Percentiles rank a stretch among this genome's conserved stretches.
Evolutionary conservation across 768 basidiomycete genomes (phyloP).

Genomic region (Leccinum aurantiacum): DNA sequence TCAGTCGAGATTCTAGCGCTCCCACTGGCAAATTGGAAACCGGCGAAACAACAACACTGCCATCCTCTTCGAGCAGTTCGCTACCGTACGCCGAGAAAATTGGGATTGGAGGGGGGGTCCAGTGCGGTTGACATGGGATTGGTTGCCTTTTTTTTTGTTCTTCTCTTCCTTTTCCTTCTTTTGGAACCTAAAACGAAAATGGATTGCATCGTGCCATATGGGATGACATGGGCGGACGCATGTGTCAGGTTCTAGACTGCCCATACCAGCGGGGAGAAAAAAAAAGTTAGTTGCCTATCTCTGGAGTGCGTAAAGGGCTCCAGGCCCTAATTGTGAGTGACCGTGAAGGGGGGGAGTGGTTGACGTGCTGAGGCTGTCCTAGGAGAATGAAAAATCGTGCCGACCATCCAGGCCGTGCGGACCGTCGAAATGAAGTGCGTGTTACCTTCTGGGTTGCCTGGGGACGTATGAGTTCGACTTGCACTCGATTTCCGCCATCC

Average conservation of each 20-base stretch:
- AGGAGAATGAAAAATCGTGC: constrained; percentile 15
- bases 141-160: not conserved
- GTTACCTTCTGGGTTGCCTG: constrained; percentile 12
- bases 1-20: constrained; percentile 33
- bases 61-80: constrained; percentile 20
- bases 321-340: constrained; percentile 3
- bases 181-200: constrained; percentile 1
- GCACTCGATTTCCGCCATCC: constrained; percentile 21
- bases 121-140: constrained; percentile 10
- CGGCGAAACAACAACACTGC: constrained; percentile 9
- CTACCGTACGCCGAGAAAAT: constrained; percentile 11
- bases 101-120: constrained; percentile 1
- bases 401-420: not conserved
- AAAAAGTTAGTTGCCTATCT: constrained; percentile 3
- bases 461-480: constrained; percentile 8
- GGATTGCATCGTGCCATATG: constrained; percentile 10
- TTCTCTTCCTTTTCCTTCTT: not conserved
- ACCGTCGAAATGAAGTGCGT: not conserved
- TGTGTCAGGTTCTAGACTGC: constrained; percentile 17
- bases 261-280: constrained; percentile 8
- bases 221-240: constrained; percentile 16
- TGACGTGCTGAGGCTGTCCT: constrained; percentile 20
- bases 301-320: constrained; percentile 11
- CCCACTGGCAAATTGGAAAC: constrained; percentile 16
- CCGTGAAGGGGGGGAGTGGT: not conserved